Base-by-base conservation (phyloP, 139 green algal species). In the Picochlorum sp. region DNA sequence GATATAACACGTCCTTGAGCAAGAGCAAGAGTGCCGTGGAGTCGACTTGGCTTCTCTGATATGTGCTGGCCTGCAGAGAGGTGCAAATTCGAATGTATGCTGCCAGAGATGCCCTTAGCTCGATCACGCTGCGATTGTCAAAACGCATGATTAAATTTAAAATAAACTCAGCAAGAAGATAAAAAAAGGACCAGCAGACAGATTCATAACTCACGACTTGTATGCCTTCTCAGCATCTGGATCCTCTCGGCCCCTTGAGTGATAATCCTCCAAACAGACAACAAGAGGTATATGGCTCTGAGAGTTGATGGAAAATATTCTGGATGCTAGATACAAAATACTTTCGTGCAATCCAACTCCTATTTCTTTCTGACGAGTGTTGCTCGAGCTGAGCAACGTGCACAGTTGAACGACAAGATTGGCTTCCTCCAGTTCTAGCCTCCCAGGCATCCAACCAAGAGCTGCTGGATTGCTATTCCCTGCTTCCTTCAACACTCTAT, bases 361-460 rank as follows among this genome's bases (percentile, higher is more conserved):
- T 20, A 58, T 24, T 5, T 45, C 56, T 57, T 6, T 58, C 57
- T 16, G 25, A 31, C 52, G 56, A 50, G 20, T 6, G 13, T 30
- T 30, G 16, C 51, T 66, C 58, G 2, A 25, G 14, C 1, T 57
- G 65, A 89, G 68, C 14, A 58, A 44, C 8, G 64, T 47, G 33
- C 84, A 61, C 55, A 89, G 59, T 26, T 59, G 54, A 30, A 78
- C 35, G 6, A 55, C 77, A 57, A 87, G 69, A 13, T 69, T 67
- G 1, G 77, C 80, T 62, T 76, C 57, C 67, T 87, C 77, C 52
- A 89, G 62, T 39, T 87, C 81, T 9, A 49, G 31, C 22, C 72
- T 67, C 0, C 66, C 74, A 1, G 74, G 76, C 33, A 41, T 28
- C 69, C 76, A 81, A 49, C 49, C 9, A 32, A 39, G 8, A 54